Conservation (phyloP, 192 early-diverging fungal genomes). For the Nowakowskiella sp. region DNA sequence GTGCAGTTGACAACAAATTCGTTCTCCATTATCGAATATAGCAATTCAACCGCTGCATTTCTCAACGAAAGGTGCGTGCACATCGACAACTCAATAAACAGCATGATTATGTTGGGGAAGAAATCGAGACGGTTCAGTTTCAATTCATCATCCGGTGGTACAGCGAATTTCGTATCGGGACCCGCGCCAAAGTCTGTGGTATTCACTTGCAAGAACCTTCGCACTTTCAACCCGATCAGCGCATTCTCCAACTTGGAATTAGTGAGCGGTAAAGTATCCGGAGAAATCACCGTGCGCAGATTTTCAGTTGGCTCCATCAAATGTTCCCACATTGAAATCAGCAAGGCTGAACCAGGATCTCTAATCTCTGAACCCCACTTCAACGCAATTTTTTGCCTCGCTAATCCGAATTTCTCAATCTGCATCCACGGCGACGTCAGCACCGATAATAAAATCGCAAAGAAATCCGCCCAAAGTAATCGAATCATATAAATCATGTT, state of each 20-base stretch:
- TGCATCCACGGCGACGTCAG: slow-evolving; percentile 47
- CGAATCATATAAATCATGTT: too few species aligned
- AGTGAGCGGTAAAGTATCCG: too few species aligned
- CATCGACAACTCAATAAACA: slow-evolving; percentile 42
- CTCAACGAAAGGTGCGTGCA: slow-evolving; percentile 31
- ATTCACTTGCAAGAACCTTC: too few species aligned
- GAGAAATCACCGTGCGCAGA: too few species aligned
- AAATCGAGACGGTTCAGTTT: too few species aligned
- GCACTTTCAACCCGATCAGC: too few species aligned
- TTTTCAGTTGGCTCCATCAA: too few species aligned
- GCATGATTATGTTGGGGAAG: too few species aligned
- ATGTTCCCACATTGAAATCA: slow-evolving; percentile 47
- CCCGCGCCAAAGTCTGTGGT: too few species aligned
- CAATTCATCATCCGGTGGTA: too few species aligned
- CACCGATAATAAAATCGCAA: slow-evolving; percentile 37
- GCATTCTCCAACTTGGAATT: too few species aligned
- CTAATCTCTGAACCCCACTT: slow-evolving; percentile 54
- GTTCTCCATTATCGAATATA: slow-evolving; percentile 25
- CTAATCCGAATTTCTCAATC: slow-evolving; percentile 50
- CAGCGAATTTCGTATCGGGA: background rate
- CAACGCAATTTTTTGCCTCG: slow-evolving; percentile 44
- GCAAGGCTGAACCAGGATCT: slow-evolving; percentile 42
- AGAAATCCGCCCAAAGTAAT: slow-evolving; percentile 37
- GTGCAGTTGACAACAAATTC: slow-evolving; percentile 10
- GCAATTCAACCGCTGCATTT: slow-evolving; percentile 31